Evolutionary conservation across 176 grass and related monocot species (phyloP).

Genomic region (Ensete ventricosum): DNA sequence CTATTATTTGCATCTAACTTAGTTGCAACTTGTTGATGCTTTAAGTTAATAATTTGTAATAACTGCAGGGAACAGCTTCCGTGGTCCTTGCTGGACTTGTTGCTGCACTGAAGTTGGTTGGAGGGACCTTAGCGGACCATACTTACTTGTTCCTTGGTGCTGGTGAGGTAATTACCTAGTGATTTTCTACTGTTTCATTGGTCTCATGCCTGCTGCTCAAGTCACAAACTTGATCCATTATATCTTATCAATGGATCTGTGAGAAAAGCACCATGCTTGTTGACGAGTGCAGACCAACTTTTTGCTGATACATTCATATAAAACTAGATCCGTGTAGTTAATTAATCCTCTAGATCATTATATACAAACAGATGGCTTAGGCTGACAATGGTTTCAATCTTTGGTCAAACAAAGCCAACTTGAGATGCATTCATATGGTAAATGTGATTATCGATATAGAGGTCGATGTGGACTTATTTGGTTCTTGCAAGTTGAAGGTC

Average conservation of each 20-base stretch:
- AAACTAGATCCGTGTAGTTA: background rate
- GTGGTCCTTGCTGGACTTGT: conserved; percentile 94
- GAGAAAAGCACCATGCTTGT: background rate
- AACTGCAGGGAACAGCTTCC: conserved; percentile 87
- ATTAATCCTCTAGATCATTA: background rate
- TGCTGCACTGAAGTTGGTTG: conserved; percentile 61
- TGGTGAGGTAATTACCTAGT: conserved; percentile 64
- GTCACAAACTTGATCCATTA: background rate
- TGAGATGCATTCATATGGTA: too few species aligned
- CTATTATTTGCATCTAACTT: background rate
- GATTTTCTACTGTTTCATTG: background rate
- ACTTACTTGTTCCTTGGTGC: conserved; percentile 99
- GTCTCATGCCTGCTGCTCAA: background rate
- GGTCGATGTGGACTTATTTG: background rate
- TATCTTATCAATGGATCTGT: background rate
- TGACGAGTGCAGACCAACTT: background rate
- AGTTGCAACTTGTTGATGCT: background rate
- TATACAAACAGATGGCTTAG: background rate
- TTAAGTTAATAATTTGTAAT: conserved; percentile 9
- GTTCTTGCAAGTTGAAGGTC: background rate
- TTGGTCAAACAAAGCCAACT: background rate
- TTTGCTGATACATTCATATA: background rate
- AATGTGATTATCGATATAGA: too few species aligned
- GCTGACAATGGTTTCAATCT: background rate
- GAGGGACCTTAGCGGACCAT: conserved; percentile 84